phyloP scores from a whole-genome alignment of 257 asterid genomes.

The Agastache rugosa region DNA sequence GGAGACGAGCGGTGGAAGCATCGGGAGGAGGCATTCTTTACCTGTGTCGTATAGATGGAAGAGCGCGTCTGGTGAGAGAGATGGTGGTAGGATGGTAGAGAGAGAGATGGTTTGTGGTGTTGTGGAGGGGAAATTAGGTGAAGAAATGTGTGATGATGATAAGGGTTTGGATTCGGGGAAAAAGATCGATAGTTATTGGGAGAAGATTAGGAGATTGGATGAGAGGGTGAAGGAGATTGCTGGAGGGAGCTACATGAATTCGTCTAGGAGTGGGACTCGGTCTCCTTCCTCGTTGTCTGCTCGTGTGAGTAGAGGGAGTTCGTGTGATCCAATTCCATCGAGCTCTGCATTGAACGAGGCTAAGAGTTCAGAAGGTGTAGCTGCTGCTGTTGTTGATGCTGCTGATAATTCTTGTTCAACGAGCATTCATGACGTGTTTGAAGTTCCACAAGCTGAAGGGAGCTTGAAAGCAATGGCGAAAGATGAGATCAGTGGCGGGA shows the following conservation, averaged over 20 bases:
- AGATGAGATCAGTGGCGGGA: conserved; percentile 1
- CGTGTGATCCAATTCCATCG: conserved; percentile 25
- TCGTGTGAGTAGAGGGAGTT: conserved; percentile 29
- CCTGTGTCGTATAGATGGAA: conserved; percentile 46
- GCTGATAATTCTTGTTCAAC: conserved; percentile 46
- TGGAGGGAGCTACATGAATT: conserved; percentile 44
- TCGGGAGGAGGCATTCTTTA: conserved; percentile 57
- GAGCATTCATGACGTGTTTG: conserved; percentile 70
- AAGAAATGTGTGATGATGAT: conserved; percentile 38
- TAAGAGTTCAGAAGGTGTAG: conserved; percentile 30
- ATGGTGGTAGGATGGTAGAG: conserved; percentile 39
- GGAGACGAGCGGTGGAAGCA: conserved; percentile 37
- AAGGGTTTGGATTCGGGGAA: conserved; percentile 42
- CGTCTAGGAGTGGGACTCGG: conserved; percentile 37
- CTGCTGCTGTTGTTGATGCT: conserved; percentile 32
- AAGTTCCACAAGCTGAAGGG: conserved; percentile 63
- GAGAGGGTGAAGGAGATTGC: conserved; percentile 61
- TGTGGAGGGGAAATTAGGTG: conserved; percentile 42
- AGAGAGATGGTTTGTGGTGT: conserved; percentile 33
- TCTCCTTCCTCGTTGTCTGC: conserved; percentile 45
- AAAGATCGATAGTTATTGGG: conserved; percentile 55
- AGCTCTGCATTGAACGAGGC: conserved; percentile 33
- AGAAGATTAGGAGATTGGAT: conserved; percentile 62
- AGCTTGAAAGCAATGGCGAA: conserved; percentile 13
- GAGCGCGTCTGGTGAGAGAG: conserved; percentile 43